A percentile compares a stretch with the other conserved stretches of the same genome.
These are phyloP conservation scores for Dryas alaskensis DNA, from an alignment of 306 rosid species.

Conservation along the genomic window DNA sequence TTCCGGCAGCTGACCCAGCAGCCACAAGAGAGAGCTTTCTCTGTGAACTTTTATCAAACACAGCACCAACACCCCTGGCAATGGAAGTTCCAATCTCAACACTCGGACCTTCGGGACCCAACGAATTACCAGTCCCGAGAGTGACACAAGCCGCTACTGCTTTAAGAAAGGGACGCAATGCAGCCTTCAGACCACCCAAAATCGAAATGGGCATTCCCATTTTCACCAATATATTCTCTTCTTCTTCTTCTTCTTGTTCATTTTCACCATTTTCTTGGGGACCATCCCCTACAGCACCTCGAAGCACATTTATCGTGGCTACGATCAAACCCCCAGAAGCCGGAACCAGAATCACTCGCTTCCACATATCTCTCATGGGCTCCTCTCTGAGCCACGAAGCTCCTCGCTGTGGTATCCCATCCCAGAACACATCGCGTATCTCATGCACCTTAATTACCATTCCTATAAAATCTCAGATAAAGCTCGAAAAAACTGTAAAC, in stretches of 20 bases:
- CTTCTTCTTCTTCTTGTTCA: conserved; percentile 15
- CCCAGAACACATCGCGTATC: conserved; percentile 75
- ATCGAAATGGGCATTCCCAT: conserved; percentile 27
- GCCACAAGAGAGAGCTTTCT: conserved; percentile 66
- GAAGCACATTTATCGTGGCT: conserved; percentile 48
- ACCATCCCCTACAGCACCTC: conserved; percentile 28
- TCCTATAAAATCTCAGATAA: not conserved
- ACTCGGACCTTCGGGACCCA: conserved; percentile 95
- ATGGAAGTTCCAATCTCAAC: conserved; percentile 84
- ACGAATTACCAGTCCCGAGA: conserved; percentile 83
- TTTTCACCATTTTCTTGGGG: conserved; percentile 13
- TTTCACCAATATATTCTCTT: conserved; percentile 14
- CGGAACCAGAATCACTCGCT: conserved; percentile 72
- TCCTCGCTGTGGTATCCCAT: conserved; percentile 73
- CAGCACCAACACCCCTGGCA: conserved; percentile 61
- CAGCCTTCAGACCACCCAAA: conserved; percentile 39
- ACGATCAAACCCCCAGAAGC: conserved; percentile 70
- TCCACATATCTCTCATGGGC: conserved; percentile 53
- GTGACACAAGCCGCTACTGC: conserved; percentile 75
- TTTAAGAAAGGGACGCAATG: conserved; percentile 62
- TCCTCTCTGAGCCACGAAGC: conserved; percentile 84
- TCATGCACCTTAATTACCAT: conserved; percentile 56
- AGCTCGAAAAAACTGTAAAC: not conserved
- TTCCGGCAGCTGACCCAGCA: conserved; percentile 96
- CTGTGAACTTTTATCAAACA: conserved; percentile 41